phyloP scores from a whole-genome alignment of 805 yeast species.

The Sugiyamaella valdiviana region DNA sequence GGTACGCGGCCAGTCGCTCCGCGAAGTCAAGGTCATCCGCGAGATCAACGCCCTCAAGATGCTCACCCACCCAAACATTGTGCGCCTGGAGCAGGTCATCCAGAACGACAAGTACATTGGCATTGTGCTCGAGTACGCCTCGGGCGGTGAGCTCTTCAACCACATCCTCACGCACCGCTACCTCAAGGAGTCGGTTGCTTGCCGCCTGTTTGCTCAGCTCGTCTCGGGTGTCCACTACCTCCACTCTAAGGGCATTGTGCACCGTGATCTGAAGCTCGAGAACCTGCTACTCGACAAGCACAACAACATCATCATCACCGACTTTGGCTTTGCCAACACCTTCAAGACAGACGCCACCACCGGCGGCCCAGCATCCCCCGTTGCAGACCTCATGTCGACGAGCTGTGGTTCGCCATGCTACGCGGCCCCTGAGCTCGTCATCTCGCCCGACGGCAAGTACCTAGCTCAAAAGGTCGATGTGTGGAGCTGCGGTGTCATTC shows the following conservation, averaged over 20 bases:
- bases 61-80: slow-evolving; percentile 89
- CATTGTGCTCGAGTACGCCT: slow-evolving; percentile 91
- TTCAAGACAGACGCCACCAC: slow-evolving; percentile 36
- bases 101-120: slow-evolving; percentile 95
- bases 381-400: slow-evolving; percentile 76
- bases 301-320: slow-evolving; percentile 79
- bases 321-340: slow-evolving; percentile 92
- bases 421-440: slow-evolving; percentile 96
- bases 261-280: slow-evolving; percentile 70
- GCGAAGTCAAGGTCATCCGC: slow-evolving; percentile 82
- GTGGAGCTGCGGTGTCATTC: slow-evolving; percentile 94
- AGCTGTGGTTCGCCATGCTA: slow-evolving; percentile 97
- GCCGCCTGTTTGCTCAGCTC: slow-evolving; percentile 83
- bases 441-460: slow-evolving; percentile 69
- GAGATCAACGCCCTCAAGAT: slow-evolving; percentile 82
- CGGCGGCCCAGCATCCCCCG: slow-evolving; percentile 18
- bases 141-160: slow-evolving; percentile 95
- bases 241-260: slow-evolving; percentile 75
- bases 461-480: slow-evolving; percentile 91
- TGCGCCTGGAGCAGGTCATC: slow-evolving; percentile 82
- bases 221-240: slow-evolving; percentile 89
- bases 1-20: slow-evolving; percentile 77
- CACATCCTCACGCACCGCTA: slow-evolving; percentile 81
- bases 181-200: slow-evolving; percentile 80
- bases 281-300: slow-evolving; percentile 75